Evolutionary conservation across 1,284 basidiomycete genomes (phyloP).

Genomic region (Leccinum variabile): DNA sequence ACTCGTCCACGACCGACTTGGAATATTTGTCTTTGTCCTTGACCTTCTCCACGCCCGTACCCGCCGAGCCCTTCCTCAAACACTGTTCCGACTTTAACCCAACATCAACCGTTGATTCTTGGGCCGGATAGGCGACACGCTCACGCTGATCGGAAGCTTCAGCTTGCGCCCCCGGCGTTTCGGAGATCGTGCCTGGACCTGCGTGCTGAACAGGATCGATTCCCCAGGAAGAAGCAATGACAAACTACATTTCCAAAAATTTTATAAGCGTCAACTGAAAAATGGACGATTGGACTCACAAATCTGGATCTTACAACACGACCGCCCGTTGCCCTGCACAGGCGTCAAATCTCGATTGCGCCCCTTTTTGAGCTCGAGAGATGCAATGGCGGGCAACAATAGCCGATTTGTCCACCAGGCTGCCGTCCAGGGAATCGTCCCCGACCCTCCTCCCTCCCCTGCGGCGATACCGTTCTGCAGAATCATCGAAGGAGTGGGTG

Average conservation of each 20-base stretch:
- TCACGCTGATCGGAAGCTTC: constrained; percentile 48
- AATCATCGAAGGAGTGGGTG: constrained; percentile 30
- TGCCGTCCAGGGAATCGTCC: constrained; percentile 53
- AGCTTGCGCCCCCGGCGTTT: constrained; percentile 59
- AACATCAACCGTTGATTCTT: constrained; percentile 53
- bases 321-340: constrained; percentile 49
- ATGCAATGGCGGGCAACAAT: constrained; percentile 35
- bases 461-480: constrained; percentile 15
- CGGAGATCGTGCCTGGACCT: constrained; percentile 53
- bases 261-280: constrained; percentile 31
- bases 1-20: constrained; percentile 42
- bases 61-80: constrained; percentile 36
- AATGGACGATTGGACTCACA: constrained; percentile 34
- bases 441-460: constrained; percentile 24
- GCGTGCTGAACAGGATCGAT: constrained; percentile 46
- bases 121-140: constrained; percentile 46
- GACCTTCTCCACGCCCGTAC: constrained; percentile 48
- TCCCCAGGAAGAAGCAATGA: constrained; percentile 48
- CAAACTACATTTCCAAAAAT: constrained; percentile 33
- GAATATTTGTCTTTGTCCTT: constrained; percentile 38
- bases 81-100: constrained; percentile 52
- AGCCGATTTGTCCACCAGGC: constrained; percentile 43
- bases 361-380: constrained; percentile 39
- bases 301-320: constrained; percentile 40
- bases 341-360: constrained; percentile 56